These are phyloP conservation scores for Botrytis medusae DNA, from an alignment of 2,329 filamentous ascomycete genomes.

Conservation along the genomic window DNA sequence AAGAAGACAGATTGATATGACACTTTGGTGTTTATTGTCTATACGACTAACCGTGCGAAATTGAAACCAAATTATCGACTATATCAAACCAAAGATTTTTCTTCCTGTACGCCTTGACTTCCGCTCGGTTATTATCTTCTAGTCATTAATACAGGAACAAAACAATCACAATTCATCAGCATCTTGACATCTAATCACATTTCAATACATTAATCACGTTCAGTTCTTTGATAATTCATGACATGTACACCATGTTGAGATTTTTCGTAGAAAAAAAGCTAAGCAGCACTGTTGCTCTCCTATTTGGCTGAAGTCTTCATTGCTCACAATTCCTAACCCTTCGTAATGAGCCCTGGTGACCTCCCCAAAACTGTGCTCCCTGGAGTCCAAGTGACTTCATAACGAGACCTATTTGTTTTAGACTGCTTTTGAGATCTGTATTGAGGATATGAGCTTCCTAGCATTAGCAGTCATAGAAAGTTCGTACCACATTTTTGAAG, in stretches of 20 bases:
- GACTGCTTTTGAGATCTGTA: background rate
- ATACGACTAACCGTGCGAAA: conserved; percentile 1
- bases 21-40: background rate
- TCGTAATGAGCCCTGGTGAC: background rate
- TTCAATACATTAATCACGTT: background rate
- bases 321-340: background rate
- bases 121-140: background rate
- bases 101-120: background rate
- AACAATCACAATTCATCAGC: too few species aligned
- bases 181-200: background rate
- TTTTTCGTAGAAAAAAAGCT: background rate
- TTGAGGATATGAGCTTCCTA: background rate
- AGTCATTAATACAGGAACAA: background rate
- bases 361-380: background rate
- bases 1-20: background rate
- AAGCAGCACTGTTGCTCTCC: background rate
- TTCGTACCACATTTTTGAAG: background rate
- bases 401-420: background rate
- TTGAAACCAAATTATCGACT: conserved; percentile 15
- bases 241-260: background rate
- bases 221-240: background rate
- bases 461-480: background rate
- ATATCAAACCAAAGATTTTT: background rate
- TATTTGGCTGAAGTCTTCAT: background rate
- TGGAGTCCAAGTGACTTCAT: background rate